Percentiles rank a stretch among this genome's conserved stretches.
These are phyloP conservation scores for Epichloe scottii DNA, from an alignment of 2,329 filamentous ascomycete genomes.

Conservation along the genomic window DNA sequence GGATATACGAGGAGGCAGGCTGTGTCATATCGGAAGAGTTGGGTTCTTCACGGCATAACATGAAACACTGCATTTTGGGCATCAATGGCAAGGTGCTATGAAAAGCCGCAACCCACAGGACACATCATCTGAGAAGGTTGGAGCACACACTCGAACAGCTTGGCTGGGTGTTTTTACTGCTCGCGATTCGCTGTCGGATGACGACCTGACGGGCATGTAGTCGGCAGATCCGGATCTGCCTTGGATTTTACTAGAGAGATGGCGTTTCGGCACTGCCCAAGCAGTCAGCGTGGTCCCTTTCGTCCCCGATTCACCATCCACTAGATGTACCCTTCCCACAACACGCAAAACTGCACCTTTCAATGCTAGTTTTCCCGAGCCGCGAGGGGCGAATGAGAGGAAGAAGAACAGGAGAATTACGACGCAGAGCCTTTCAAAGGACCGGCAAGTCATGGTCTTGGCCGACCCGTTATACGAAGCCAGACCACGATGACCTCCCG, in stretches of 20 bases:
- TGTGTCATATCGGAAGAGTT: background rate
- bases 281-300: background rate
- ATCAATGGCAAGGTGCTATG: background rate
- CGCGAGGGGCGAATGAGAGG: background rate
- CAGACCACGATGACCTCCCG: background rate
- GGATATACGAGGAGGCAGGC: background rate
- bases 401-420: too few relatives aligned
- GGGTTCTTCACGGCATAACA: slow-evolving; percentile 1
- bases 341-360: too few relatives aligned
- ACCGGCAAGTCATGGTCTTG: background rate
- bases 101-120: background rate
- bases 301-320: background rate
- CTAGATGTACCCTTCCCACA: background rate
- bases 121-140: too few relatives aligned
- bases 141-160: too few relatives aligned
- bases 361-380: too few relatives aligned
- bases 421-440: too few relatives aligned
- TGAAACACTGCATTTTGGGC: background rate
- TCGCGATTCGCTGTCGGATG: background rate
- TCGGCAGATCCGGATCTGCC: too few relatives aligned
- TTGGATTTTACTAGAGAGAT: too few relatives aligned
- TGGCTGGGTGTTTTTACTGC: background rate
- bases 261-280: too few relatives aligned
- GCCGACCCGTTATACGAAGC: background rate
- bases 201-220: too few relatives aligned